A percentile compares a stretch with the other conserved stretches of the same genome.
phyloP scores from a whole-genome alignment of 305 asterid species.

The Fraxinus angustifolia region DNA sequence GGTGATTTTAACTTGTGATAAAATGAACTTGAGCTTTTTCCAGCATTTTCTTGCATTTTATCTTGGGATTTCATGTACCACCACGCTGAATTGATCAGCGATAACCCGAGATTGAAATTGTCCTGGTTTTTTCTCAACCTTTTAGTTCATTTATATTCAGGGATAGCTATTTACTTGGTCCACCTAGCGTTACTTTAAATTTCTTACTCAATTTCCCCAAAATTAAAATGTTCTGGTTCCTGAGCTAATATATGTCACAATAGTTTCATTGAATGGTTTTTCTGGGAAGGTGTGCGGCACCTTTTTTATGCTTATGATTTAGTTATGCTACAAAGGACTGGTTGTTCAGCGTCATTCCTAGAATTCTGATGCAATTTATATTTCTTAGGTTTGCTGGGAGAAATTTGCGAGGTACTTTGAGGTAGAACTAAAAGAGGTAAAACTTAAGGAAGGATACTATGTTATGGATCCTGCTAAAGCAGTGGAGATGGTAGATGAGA shows the following conservation, averaged over 20 bases:
- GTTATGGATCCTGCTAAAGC: slow-evolving; percentile 58
- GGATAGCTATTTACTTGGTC: not conserved
- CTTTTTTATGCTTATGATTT: not conserved
- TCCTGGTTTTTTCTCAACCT: not conserved
- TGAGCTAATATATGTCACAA: not conserved
- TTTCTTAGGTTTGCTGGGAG: slow-evolving; percentile 63
- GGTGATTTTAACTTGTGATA: not conserved
- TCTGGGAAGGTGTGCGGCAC: not conserved
- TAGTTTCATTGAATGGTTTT: not conserved
- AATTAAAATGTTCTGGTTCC: not conserved
- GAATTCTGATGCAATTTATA: slow-evolving; percentile 1
- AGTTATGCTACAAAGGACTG: not conserved
- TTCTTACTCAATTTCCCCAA: not conserved
- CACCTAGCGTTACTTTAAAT: not conserved
- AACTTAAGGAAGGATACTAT: slow-evolving; percentile 58
- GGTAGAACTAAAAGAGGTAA: slow-evolving; percentile 65
- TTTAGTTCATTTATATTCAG: not conserved
- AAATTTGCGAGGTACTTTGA: slow-evolving; percentile 63
- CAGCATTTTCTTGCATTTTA: not conserved
- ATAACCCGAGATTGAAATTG: not conserved
- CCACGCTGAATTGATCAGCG: not conserved
- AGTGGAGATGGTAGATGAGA: slow-evolving; percentile 62
- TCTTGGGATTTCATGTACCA: not conserved
- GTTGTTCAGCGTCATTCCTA: not conserved
- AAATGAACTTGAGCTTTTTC: not conserved